These are phyloP conservation scores for Phragmites australis DNA, from an alignment of 176 grass and related monocot genomes.

Conservation along the genomic window DNA sequence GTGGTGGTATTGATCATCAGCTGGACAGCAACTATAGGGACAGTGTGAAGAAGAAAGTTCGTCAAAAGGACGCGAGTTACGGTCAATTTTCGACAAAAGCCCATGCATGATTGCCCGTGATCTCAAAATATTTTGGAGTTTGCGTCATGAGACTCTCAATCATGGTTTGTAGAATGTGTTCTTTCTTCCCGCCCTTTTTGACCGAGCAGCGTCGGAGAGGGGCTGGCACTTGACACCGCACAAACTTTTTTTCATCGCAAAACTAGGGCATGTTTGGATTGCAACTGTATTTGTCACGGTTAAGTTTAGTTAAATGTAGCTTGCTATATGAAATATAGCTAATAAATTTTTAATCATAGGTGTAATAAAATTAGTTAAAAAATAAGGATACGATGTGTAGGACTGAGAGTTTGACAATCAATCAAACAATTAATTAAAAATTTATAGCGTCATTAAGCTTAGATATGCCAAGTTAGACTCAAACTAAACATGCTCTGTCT, in stretches of 20 bases:
- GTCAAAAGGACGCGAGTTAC: neutral
- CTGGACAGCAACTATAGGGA: neutral
- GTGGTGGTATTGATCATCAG: neutral
- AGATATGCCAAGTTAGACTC: too few species aligned
- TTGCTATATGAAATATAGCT: too few species aligned
- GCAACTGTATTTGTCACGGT: too few species aligned
- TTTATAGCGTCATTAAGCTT: too few species aligned
- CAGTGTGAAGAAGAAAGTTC: neutral
- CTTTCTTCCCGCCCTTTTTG: constrained; percentile 36
- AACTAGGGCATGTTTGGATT: too few species aligned
- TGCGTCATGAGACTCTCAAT: constrained; percentile 34
- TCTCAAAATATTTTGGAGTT: constrained; percentile 20
- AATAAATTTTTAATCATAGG: too few species aligned
- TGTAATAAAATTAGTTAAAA: too few species aligned
- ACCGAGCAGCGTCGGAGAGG: neutral
- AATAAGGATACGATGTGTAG: too few species aligned
- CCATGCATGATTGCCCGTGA: constrained; percentile 40
- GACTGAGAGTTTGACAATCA: too few species aligned
- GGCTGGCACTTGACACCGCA: neutral
- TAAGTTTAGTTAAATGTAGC: too few species aligned
- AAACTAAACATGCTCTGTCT: too few species aligned
- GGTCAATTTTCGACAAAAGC: neutral
- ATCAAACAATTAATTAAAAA: too few species aligned
- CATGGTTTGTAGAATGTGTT: constrained; percentile 13
- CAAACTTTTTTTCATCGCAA: neutral